phyloP scores from a whole-genome alignment of 495 filamentous ascomycete species.

The Achaetomiella virescens region DNA sequence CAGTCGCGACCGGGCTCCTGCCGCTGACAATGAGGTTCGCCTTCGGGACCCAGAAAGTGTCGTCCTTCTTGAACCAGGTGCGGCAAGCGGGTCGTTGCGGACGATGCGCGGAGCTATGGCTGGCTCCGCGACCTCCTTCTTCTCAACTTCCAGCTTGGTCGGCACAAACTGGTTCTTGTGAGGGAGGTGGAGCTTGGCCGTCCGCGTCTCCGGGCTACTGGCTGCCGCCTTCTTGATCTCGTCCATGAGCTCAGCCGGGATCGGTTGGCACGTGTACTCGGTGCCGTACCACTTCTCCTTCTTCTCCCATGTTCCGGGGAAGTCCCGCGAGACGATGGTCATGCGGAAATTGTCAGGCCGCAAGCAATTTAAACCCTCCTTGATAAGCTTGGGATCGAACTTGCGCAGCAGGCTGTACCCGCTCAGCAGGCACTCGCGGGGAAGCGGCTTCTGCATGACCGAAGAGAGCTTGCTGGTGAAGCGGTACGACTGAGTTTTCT shows the following conservation, averaged over 20 bases:
- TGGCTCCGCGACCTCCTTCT: slow-evolving; percentile 74
- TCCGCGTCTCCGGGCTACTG: slow-evolving; percentile 51
- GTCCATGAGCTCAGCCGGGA: slow-evolving; percentile 66
- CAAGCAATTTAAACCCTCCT: slow-evolving; percentile 66
- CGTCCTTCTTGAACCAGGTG: slow-evolving; percentile 99
- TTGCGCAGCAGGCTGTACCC: slow-evolving; percentile 60
- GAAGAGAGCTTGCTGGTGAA: slow-evolving; percentile 78
- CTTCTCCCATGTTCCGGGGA: slow-evolving; percentile 75
- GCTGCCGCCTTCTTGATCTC: slow-evolving; percentile 60
- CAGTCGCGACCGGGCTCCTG: slow-evolving; percentile 68
- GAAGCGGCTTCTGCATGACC: slow-evolving; percentile 84
- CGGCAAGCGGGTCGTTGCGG: slow-evolving; percentile 73
- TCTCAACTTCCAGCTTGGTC: slow-evolving; percentile 87
- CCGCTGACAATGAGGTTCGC: slow-evolving; percentile 76
- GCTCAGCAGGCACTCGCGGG: slow-evolving; percentile 81
- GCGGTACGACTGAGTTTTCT: slow-evolving; percentile 82
- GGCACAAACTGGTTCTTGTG: slow-evolving; percentile 96
- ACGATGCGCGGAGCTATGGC: slow-evolving; percentile 74
- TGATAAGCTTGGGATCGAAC: slow-evolving; percentile 71
- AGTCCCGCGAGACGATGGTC: slow-evolving; percentile 71
- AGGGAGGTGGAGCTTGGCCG: slow-evolving; percentile 73
- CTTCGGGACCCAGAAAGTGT: slow-evolving; percentile 97
- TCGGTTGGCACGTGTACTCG: slow-evolving; percentile 79
- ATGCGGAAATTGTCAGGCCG: slow-evolving; percentile 86
- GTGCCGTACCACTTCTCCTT: slow-evolving; percentile 99